Evolutionary conservation across 345 rosid species (phyloP).

Genomic region (Corymbia maculata): DNA sequence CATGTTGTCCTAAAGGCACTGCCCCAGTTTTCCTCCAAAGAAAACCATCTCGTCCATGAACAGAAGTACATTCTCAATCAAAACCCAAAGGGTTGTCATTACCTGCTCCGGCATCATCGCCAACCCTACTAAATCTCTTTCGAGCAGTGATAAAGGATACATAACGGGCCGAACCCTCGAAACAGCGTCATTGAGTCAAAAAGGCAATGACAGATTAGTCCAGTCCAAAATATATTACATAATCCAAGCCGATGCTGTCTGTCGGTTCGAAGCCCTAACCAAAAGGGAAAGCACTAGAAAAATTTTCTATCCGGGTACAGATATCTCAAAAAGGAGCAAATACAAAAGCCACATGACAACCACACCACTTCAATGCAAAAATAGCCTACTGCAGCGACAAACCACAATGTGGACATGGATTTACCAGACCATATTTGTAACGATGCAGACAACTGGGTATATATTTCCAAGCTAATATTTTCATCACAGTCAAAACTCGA

Average conservation of each 20-base stretch:
- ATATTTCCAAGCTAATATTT: background rate
- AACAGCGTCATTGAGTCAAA: background rate
- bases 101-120: background rate
- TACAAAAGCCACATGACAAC: background rate
- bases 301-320: background rate
- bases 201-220: background rate
- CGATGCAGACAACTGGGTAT: background rate
- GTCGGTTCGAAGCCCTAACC: background rate
- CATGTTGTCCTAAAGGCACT: background rate
- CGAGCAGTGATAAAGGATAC: background rate
- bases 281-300: background rate
- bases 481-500: background rate
- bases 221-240: background rate
- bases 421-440: background rate
- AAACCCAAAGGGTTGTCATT: background rate
- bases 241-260: background rate
- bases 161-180: background rate
- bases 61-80: background rate
- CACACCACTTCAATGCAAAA: background rate
- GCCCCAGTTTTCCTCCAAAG: background rate
- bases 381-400: background rate
- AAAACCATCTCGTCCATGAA: background rate
- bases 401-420: background rate
- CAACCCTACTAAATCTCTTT: background rate
- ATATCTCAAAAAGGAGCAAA: background rate